Percentiles rank a stretch among this genome's conserved stretches.
Evolutionary conservation across 805 yeast genomes (phyloP).

Genomic region (Spathaspora arborariae): DNA sequence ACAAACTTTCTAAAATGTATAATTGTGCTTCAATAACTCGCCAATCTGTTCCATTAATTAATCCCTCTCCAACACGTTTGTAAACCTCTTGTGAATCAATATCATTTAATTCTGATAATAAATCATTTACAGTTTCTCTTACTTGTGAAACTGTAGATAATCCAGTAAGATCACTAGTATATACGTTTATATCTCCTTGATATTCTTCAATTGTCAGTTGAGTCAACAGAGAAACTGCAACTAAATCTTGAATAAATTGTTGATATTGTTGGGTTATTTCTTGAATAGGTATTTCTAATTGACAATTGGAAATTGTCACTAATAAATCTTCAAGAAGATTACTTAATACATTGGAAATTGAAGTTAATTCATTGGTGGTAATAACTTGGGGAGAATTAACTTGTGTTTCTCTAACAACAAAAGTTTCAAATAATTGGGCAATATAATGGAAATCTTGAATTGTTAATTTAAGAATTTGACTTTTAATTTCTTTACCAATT

Average conservation of each 20-base stretch:
- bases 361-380: not conserved
- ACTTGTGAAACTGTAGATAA: constrained; percentile 49
- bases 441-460: constrained; percentile 21
- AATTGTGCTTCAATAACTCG: constrained; percentile 37
- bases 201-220: constrained; percentile 44
- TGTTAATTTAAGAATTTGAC: constrained; percentile 11
- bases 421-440: constrained; percentile 11
- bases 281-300: constrained; percentile 20
- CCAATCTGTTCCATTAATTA: constrained; percentile 19
- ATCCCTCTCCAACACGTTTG: not conserved
- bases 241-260: constrained; percentile 25
- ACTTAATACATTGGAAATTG: constrained; percentile 11
- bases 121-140: constrained; percentile 60
- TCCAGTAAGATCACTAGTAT: constrained; percentile 73
- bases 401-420: constrained; percentile 11
- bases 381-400: not conserved
- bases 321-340: constrained; percentile 27
- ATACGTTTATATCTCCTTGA: constrained; percentile 59
- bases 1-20: constrained; percentile 38
- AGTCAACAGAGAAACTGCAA: constrained; percentile 40
- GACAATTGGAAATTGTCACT: constrained; percentile 28
- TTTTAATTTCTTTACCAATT: constrained; percentile 16
- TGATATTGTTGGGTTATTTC: constrained; percentile 8
- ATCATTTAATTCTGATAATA: constrained; percentile 46
- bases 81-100: constrained; percentile 31